Evolutionary conservation across 805 yeast genomes (phyloP).

Genomic region (Cyberlindnera xishuangbannaensis): DNA sequence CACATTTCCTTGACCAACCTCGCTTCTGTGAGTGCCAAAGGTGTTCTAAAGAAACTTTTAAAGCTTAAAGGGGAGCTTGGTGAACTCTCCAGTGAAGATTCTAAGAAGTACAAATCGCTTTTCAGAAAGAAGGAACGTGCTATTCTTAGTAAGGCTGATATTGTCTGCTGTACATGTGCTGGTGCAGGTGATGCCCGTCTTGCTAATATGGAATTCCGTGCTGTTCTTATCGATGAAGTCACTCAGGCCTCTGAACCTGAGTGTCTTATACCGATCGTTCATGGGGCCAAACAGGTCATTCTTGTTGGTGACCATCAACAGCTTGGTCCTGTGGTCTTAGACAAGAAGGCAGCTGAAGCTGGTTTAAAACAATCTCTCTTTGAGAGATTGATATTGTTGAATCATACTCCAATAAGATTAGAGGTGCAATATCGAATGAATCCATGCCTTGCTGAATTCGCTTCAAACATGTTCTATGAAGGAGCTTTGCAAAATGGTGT

Average conservation of each 20-base stretch:
- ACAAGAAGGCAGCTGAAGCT: slow-evolving; percentile 75
- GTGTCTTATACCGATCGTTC: slow-evolving; percentile 79
- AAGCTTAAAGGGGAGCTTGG: slow-evolving; percentile 60
- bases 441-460: slow-evolving; percentile 79
- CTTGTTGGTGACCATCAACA: slow-evolving; percentile 96
- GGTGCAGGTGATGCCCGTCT: slow-evolving; percentile 83
- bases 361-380: slow-evolving; percentile 84
- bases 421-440: slow-evolving; percentile 96
- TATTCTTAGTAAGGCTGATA: slow-evolving; percentile 55
- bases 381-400: slow-evolving; percentile 76
- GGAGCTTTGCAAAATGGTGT: slow-evolving; percentile 92
- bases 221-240: slow-evolving; percentile 86
- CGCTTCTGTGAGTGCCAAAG: slow-evolving; percentile 43
- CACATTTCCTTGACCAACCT: slow-evolving; percentile 52
- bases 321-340: slow-evolving; percentile 85
- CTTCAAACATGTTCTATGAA: slow-evolving; percentile 88
- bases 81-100: slow-evolving; percentile 55
- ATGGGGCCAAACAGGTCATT: slow-evolving; percentile 84
- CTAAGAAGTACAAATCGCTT: slow-evolving; percentile 36
- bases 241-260: slow-evolving; percentile 96
- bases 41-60: slow-evolving; percentile 53
- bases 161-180: slow-evolving; percentile 86
- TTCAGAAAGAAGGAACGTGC: slow-evolving; percentile 43
- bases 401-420: slow-evolving; percentile 77
- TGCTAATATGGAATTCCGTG: slow-evolving; percentile 49